phyloP scores from a whole-genome alignment of 202 grass and related monocot genomes.

The Saccharum hybrid region DNA sequence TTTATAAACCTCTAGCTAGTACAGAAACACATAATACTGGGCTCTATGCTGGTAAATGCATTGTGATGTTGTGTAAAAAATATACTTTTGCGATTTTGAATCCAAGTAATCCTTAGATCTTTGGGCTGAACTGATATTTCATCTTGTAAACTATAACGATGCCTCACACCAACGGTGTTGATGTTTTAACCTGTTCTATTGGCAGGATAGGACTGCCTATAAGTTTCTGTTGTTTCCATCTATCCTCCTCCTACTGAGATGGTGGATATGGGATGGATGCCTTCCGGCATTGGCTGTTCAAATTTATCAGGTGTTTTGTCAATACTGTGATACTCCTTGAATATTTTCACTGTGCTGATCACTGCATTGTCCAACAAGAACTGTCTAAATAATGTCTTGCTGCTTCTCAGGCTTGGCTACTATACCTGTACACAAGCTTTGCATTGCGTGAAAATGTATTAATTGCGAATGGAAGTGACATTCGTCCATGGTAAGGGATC shows the following conservation, averaged over 20 bases:
- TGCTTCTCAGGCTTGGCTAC: slow-evolving; percentile 80
- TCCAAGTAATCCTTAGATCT: slow-evolving; percentile 23
- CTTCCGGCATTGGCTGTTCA: slow-evolving; percentile 92
- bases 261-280: slow-evolving; percentile 90
- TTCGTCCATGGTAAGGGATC: slow-evolving; percentile 83
- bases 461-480: slow-evolving; percentile 97
- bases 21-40: background rate
- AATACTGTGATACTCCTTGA: slow-evolving; percentile 19
- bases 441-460: slow-evolving; percentile 96
- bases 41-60: background rate
- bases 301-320: slow-evolving; percentile 73
- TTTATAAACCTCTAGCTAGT: background rate
- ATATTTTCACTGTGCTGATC: background rate
- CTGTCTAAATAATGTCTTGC: slow-evolving; percentile 22
- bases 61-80: slow-evolving; percentile 14
- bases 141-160: slow-evolving; percentile 26
- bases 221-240: slow-evolving; percentile 93
- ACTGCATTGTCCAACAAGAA: background rate
- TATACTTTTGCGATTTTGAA: background rate
- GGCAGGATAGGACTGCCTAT: slow-evolving; percentile 88
- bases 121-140: slow-evolving; percentile 16
- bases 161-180: slow-evolving; percentile 11
- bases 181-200: slow-evolving; percentile 39
- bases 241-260: slow-evolving; percentile 82
- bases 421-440: slow-evolving; percentile 93